Conservation (phyloP, 106 monocot genomes). For the Allium cepa region DNA sequence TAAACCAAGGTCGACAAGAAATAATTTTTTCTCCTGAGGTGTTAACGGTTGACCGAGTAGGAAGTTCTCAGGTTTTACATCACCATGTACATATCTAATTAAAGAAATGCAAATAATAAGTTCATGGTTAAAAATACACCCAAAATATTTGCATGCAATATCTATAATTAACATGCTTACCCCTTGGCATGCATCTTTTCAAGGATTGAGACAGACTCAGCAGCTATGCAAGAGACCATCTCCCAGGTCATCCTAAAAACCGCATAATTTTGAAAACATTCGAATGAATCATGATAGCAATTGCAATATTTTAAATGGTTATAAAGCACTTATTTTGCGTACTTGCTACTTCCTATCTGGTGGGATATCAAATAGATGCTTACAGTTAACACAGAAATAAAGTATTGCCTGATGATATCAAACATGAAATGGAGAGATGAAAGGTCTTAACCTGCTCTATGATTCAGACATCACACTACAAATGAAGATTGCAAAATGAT, state of each 20-base stretch:
- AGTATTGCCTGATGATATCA: too few relatives aligned
- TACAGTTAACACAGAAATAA: too few relatives aligned
- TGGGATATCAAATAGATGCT: too few relatives aligned
- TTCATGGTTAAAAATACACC: neutral
- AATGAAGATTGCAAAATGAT: too few relatives aligned
- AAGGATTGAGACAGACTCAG: constrained; percentile 72
- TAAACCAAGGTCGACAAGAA: constrained; percentile 25
- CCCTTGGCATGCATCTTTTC: constrained; percentile 71
- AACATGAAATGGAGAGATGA: too few relatives aligned
- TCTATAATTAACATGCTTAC: constrained; percentile 6
- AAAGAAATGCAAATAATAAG: neutral
- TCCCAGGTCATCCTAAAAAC: constrained; percentile 22
- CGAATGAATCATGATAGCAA: too few relatives aligned
- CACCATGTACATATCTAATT: constrained; percentile 23
- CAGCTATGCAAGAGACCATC: constrained; percentile 82
- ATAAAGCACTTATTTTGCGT: too few relatives aligned
- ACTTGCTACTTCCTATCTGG: too few relatives aligned
- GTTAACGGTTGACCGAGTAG: constrained; percentile 28
- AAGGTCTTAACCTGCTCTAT: too few relatives aligned
- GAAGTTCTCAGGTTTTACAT: constrained; percentile 26
- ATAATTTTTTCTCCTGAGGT: constrained; percentile 25
- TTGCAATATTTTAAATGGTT: too few relatives aligned
- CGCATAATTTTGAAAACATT: too few relatives aligned
- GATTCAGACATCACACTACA: too few relatives aligned
- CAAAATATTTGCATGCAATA: neutral